Conservation (phyloP, 345 rosid genomes). For the Euclidium syriacum region DNA sequence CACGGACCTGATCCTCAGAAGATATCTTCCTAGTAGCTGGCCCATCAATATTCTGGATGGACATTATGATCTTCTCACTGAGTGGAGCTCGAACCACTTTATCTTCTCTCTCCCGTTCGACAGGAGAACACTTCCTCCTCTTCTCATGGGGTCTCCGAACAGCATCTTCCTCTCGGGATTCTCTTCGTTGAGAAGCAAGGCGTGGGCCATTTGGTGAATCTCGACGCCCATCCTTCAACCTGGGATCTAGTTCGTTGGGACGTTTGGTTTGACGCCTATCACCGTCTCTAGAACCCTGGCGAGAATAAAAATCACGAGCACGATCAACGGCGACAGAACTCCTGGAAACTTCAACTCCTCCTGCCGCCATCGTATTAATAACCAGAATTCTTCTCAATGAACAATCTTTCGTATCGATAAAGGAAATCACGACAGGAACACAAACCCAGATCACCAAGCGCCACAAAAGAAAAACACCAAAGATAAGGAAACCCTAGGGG, state of each 20-base stretch:
- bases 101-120: conserved; percentile 38
- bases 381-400: conserved; percentile 54
- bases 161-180: conserved; percentile 30
- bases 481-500: neutral
- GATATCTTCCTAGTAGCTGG: conserved; percentile 11
- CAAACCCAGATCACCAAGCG: conserved; percentile 5
- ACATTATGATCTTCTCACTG: conserved; percentile 5
- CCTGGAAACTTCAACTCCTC: conserved; percentile 49
- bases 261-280: conserved; percentile 23
- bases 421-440: neutral
- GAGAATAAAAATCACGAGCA: conserved; percentile 24
- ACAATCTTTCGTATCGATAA: conserved; percentile 11
- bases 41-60: conserved; percentile 19
- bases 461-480: neutral
- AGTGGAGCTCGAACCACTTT: conserved; percentile 18
- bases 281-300: conserved; percentile 24
- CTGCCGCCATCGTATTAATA: conserved; percentile 72
- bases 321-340: conserved; percentile 34
- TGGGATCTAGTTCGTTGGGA: conserved; percentile 4
- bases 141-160: conserved; percentile 35
- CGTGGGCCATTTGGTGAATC: neutral
- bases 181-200: conserved; percentile 74
- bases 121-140: conserved; percentile 60
- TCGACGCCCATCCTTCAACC: conserved; percentile 17
- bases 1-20: conserved; percentile 46